Conservation (phyloP, 2,329 filamentous ascomycete genomes). For the Xylariaceae sp. region DNA sequence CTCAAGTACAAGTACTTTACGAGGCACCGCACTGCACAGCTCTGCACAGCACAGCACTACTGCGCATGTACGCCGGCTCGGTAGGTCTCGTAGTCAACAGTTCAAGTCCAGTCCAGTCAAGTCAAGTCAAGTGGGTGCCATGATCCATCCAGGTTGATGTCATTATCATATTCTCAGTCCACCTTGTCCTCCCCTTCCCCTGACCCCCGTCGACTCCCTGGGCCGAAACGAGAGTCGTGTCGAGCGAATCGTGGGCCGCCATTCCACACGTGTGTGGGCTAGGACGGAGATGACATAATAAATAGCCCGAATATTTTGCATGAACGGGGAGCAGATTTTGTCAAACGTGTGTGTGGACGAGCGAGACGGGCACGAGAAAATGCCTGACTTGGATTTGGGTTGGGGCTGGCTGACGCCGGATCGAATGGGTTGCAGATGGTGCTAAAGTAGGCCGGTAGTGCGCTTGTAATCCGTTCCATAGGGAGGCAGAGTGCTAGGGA, state of each 20-base stretch:
- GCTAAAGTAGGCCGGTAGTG: background rate
- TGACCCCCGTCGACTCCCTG: slow-evolving; percentile 12
- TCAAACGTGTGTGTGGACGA: background rate
- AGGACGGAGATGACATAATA: background rate
- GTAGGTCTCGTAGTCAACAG: too few species aligned
- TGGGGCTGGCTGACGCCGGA: background rate
- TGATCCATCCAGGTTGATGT: background rate
- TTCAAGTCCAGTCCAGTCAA: background rate
- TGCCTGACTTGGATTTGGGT: background rate
- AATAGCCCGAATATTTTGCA: background rate
- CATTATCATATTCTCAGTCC: background rate
- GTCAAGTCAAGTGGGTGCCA: background rate
- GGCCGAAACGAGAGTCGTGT: slow-evolving; percentile 5
- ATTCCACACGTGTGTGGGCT: slow-evolving; percentile 28
- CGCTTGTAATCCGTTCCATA: too few species aligned
- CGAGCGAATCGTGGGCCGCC: slow-evolving; percentile 25
- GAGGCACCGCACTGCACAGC: too few species aligned
- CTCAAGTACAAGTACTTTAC: too few species aligned
- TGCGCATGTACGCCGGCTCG: too few species aligned
- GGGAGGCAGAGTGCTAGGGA: too few species aligned
- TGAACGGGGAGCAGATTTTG: background rate
- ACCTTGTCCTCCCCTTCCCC: background rate
- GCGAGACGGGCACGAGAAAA: background rate
- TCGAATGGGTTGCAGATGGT: background rate
- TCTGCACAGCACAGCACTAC: too few species aligned